phyloP scores from a whole-genome alignment of 208 protist genomes.

The Leishmania arabica region DNA sequence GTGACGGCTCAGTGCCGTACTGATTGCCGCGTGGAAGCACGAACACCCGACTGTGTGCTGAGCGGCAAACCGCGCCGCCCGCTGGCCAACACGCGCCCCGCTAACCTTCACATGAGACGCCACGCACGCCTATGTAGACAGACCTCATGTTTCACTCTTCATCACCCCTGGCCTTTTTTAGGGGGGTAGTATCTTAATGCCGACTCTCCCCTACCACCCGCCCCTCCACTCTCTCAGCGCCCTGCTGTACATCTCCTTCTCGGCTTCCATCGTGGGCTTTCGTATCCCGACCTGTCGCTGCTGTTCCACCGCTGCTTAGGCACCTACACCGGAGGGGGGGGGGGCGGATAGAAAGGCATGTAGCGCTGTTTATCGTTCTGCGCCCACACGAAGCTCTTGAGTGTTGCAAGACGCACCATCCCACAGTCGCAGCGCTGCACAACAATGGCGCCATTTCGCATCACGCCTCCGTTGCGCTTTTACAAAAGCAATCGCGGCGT shows the following conservation, averaged over 20 bases:
- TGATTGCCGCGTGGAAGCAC: not conserved
- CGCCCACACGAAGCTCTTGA: not conserved
- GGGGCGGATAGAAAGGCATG: too few relatives aligned
- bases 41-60: not conserved
- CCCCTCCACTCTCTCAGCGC: not conserved
- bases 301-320: not conserved
- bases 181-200: not conserved
- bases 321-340: not conserved
- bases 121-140: not conserved
- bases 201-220: not conserved
- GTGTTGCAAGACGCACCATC: not conserved
- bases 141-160: not conserved
- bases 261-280: not conserved
- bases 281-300: not conserved
- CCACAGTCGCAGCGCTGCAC: not conserved
- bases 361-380: not conserved
- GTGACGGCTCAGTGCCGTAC: not conserved
- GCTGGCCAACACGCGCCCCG: not conserved
- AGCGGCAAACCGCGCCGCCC: not conserved
- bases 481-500: constrained; percentile 53
- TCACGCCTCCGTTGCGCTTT: constrained; percentile 32
- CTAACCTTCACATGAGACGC: not conserved
- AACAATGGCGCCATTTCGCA: constrained; percentile 18
- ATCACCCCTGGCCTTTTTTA: not conserved
- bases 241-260: not conserved